Base-by-base conservation (phyloP, 1,139 yeast genomes). In the Candida mesenterica region DNA sequence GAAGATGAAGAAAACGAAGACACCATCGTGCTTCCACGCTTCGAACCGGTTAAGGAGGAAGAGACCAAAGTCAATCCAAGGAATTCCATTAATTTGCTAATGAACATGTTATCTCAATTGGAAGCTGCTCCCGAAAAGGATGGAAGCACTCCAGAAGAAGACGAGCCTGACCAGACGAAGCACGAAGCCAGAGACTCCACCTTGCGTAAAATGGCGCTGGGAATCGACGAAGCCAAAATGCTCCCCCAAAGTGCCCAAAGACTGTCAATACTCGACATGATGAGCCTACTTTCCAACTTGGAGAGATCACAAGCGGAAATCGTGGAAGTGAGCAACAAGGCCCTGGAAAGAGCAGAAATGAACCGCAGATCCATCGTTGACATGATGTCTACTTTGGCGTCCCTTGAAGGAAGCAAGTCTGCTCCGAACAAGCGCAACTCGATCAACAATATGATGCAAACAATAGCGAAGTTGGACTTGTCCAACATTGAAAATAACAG, bases 301-400 rank as follows among this genome's bases (percentile, higher is more conserved):
- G 54, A 45, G 23, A 40, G 44, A 22, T 34, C 41, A 20, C 45
- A 40, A 29, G 40, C 42, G 9, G 38, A 36, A 5, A 35, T 41
- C 3, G 39, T 41, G 3, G 39, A 51, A 26, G 46, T 42, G 15
- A 40, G 41, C 16, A 39, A 26, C 17, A 25, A 31, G 24, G 38
- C 37, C 3, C 37, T 38, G 27, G 44, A 42, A 15, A 37, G 38
- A 17, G 45, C 50, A 2, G 43, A 45, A 16, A 36, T 41, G 22
- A 50, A 54, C 15, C 45, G 61, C 16, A 43, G 49, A 25, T 58
- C 63, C 0, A 49, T 59, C 3, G 37, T 41, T 10, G 57, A 59
- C 32, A 59, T 59, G 61, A 57, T 57, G 55, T 33, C 47, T 8
- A 40, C 47, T 7, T 34, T 37, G 34, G 38, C 40, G 3, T 32